Base-by-base conservation (phyloP, 1,284 basidiomycete genomes). In the Phlebopus sp. region DNA sequence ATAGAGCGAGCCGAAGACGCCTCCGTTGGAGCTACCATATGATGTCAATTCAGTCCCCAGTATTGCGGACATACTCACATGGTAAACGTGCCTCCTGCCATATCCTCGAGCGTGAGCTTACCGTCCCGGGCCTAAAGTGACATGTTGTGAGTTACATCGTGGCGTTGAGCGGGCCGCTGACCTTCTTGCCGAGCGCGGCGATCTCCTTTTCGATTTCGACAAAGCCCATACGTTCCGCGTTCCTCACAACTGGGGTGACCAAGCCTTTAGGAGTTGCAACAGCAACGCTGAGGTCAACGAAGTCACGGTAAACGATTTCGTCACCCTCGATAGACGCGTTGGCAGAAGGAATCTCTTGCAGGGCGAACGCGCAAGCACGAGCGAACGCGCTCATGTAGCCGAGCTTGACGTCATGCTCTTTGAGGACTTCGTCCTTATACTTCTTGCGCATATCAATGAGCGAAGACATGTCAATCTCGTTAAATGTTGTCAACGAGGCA, bases 361-460 rank as follows among this genome's bases (percentile, higher is more conserved):
- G 75, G 8, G 92, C 94, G 31, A 97, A 75, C 39, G 81, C 76
- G 44, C 82, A 88, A 3, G 97, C 97, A 65, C 87, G 88, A 42
- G 94, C 89, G 64, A 99, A 99, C 37, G 93, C 93, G 55, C 89
- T 91, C 97, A 99, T 99, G 82, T 93, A 99, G 34, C 97, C 96
- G 55, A 99, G 82, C 74, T 99, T 99, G 70, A 98, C 86, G 42
- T 93, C 95, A 60, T 95, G 89, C 66, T 88, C 82, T 73, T 99
- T 97, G 48, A 95, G 77, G 42, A 98, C 77, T 47, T 83, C 77
- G 58, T 98, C 94, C 80, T 99, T 99, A 84, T 96, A 96, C 64
- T 90, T 86, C 66, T 87, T 85, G 60, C 97, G 88, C 85, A 99
- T 87, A 45, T 90, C 87, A 78, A 98, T 91, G 54, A 98, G 74